Evolutionary conservation across 2,329 filamentous ascomycete genomes (phyloP), one percentile per base, ranked within the genome.

Genomic region (Cladosporium austrohemisphaericum): DNA sequence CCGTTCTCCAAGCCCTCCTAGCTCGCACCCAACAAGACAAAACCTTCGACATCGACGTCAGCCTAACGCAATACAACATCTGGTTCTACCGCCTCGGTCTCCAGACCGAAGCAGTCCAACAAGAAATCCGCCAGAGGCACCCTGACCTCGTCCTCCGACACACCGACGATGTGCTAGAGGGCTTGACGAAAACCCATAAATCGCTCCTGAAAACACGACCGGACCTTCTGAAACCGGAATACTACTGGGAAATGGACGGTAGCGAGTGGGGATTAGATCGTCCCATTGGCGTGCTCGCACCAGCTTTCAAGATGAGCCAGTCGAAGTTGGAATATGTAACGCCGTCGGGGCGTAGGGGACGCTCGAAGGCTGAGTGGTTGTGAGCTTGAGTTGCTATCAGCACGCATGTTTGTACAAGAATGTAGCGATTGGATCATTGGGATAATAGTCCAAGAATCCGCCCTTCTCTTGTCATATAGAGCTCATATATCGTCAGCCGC

Each of bases 51-150:
- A 44, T 44, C 41, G 41, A 44, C 29, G 20, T 44, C 11, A 44
- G 41, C 41, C 20, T 44, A 29, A 44, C 41, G 11, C 41, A 44
- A 29, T 44, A 44, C 41, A 44, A 44, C 41, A 44, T 44, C 20
- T 44, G 41, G 41, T 32, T 44, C 28, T 44, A 44, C 41, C 28
- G 41, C 4, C 41, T 44, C 2, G 41, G 41, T 7, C 29, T 44
- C 28, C 20, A 44, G 7, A 20, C 41, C 3, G 28, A 44, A 14
- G 29, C 38, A 10, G 38, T 41, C 7, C 38, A 41, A 10, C 38
- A 41, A 31, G 20, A 18, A 13, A 23, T 41, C 14, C 38, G 38
- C 6, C 16, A 41, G 38, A 41, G 28, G 38, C 38, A 41, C 38
- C 11, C 28, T 9, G 38, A 18, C 5, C 13, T 41, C 14, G 38